phyloP scores from a whole-genome alignment of 495 filamentous ascomycete genomes.

The Penicillium psychrofluorescens region DNA sequence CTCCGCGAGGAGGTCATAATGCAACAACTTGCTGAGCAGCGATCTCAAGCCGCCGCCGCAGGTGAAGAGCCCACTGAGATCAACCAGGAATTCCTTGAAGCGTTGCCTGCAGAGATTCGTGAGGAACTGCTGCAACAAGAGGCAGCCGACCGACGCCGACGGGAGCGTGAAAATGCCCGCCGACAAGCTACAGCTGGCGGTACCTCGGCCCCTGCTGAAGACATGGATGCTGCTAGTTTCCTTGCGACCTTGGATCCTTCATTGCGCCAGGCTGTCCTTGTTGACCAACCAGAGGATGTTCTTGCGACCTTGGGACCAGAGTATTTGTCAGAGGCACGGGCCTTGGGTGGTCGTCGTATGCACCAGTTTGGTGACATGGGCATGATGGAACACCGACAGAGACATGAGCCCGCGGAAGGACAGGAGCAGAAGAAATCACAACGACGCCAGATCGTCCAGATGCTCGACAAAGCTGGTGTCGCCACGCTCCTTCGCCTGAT shows the following conservation, averaged over 20 bases:
- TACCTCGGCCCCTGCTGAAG: slow-evolving; percentile 55
- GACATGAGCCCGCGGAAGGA: slow-evolving; percentile 32
- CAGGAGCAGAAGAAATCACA: slow-evolving; percentile 59
- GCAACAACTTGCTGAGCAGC: slow-evolving; percentile 72
- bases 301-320: slow-evolving; percentile 79
- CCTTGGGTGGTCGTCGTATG: slow-evolving; percentile 54
- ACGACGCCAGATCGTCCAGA: slow-evolving; percentile 78
- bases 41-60: slow-evolving; percentile 69
- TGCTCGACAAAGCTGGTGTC: slow-evolving; percentile 92
- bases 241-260: slow-evolving; percentile 81
- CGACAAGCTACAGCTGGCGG: slow-evolving; percentile 48
- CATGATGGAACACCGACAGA: slow-evolving; percentile 36
- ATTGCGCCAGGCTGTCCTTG: slow-evolving; percentile 76
- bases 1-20: slow-evolving; percentile 92
- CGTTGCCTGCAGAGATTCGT: slow-evolving; percentile 82
- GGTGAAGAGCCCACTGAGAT: slow-evolving; percentile 83
- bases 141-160: slow-evolving; percentile 77
- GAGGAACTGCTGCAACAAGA: slow-evolving; percentile 87
- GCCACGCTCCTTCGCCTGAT: slow-evolving; percentile 91
- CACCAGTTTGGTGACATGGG: slow-evolving; percentile 52
- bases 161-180: slow-evolving; percentile 72
- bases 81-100: slow-evolving; percentile 89
- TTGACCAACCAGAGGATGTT: slow-evolving; percentile 86
- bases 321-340: slow-evolving; percentile 77
- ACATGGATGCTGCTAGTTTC: slow-evolving; percentile 92